Base-by-base conservation (phyloP, 208 protist genomes). In the Acanthamoeba lenticulata region DNA sequence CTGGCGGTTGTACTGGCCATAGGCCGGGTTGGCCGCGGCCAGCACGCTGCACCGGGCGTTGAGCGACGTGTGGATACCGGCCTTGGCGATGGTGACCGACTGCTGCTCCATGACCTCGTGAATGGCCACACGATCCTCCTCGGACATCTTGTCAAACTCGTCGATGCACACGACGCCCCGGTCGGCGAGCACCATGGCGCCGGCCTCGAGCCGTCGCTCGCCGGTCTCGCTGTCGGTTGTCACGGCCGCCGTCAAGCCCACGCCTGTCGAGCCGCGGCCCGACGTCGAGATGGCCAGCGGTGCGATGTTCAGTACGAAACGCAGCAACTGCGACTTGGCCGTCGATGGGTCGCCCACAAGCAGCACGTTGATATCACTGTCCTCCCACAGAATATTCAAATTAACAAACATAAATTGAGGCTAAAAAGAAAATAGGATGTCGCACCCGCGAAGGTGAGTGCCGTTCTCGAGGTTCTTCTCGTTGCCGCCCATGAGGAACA, bases 141-240 rank as follows among this genome's bases (percentile, higher is more conserved):
- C 96, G 57, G 95, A 97, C 99, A 99, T 99, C 97, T 99, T 99
- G 95, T 99, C 99, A 96, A 99, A 99, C 96, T 99, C 99, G 96
- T 99, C 99, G 85, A 99, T 99, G 96, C 99, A 99, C 29, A 99
- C 97, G 62, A 99, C 98, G 44, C 99, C 99, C 44, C 99, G 96
- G 95, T 99, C 99, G 0, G 99, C 99, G 11, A 99, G 97, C 4
- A 99, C 99, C 99, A 99, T 99, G 1, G 99, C 99, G 45, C 99
- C 99, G 9, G 99, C 99, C 91, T 86, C 95, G 4, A 96, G 65
- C 29, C 91, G 24, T 21, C 96, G 97, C 92, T 99, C 98, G 34
- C 99, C 98, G 1, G 99, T 99, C 92, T 99, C 99, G 5, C 94
- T 93, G 95, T 99, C 99, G 1, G 95, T 95, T 4, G 98, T 98